These are phyloP conservation scores for Chlorella sp. DNA, from an alignment of 139 green algal genomes.

Conservation along the genomic window DNA sequence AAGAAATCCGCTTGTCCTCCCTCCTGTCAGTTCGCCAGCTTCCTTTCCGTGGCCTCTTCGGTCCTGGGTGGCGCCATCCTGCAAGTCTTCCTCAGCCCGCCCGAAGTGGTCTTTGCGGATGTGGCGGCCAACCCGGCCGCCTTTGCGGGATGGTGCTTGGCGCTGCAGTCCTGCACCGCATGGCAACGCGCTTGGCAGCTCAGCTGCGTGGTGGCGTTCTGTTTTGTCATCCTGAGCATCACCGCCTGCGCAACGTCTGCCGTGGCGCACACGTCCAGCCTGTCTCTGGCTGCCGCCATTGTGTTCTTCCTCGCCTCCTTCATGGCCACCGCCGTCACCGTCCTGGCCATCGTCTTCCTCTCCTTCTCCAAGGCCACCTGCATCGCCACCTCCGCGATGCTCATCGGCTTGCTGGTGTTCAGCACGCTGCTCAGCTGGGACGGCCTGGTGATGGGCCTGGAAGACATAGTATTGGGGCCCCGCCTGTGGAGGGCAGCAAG, in stretches of 20 bases:
- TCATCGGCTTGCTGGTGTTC: background rate
- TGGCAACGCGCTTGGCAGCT: constrained; percentile 14
- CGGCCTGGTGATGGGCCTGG: background rate
- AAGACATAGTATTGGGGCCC: background rate
- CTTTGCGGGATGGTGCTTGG: background rate
- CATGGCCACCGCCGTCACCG: background rate
- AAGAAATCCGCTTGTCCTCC: no score
- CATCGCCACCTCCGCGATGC: background rate
- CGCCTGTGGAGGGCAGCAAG: background rate
- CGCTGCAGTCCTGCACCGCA: background rate
- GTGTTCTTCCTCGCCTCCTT: background rate
- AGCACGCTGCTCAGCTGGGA: background rate
- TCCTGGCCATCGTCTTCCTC: background rate
- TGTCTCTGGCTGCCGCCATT: background rate
- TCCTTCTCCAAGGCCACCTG: background rate
- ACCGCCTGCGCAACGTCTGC: background rate
- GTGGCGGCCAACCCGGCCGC: background rate
- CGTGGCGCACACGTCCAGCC: background rate
- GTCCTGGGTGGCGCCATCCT: constrained; percentile 1
- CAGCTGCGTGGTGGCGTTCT: background rate
- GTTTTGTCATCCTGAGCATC: constrained; percentile 9
- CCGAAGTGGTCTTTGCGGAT: background rate
- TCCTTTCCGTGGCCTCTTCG: background rate
- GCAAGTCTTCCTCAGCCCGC: constrained; percentile 1
- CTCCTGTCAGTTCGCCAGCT: background rate